These are phyloP conservation scores for Yamadazyma triangularis DNA, from an alignment of 1,139 yeast species.

Conservation along the genomic window DNA sequence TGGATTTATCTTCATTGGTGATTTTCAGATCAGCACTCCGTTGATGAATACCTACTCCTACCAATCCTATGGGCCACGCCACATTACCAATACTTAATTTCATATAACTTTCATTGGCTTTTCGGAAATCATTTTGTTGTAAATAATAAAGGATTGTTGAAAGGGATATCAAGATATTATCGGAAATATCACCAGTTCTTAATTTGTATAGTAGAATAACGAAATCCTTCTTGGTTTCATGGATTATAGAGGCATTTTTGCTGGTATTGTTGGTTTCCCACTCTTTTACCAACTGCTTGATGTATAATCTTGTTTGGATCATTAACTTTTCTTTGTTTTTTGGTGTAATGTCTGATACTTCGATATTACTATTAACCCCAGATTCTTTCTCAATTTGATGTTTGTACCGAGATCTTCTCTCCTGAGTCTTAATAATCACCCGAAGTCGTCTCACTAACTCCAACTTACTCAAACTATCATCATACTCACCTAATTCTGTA, in stretches of 20 bases:
- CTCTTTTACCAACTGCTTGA: slow-evolving; percentile 39
- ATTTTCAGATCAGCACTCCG: slow-evolving; percentile 49
- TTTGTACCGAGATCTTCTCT: slow-evolving; percentile 8
- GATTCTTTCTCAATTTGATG: slow-evolving; percentile 14
- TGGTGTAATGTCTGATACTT: slow-evolving; percentile 30
- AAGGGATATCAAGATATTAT: slow-evolving; percentile 49
- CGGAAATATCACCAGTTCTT: slow-evolving; percentile 41
- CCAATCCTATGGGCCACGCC: slow-evolving; percentile 91
- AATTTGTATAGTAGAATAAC: slow-evolving; percentile 59
- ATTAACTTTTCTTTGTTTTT: slow-evolving; percentile 25
- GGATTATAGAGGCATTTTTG: slow-evolving; percentile 17
- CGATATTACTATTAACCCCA: slow-evolving; percentile 21
- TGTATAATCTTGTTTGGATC: slow-evolving; percentile 44
- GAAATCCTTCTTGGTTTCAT: slow-evolving; percentile 58
- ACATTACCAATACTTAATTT: slow-evolving; percentile 80
- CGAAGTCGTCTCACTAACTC: slow-evolving; percentile 25
- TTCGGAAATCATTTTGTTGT: slow-evolving; percentile 48
- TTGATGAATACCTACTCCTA: slow-evolving; percentile 75
- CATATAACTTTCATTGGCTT: slow-evolving; percentile 69
- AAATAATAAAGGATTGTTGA: slow-evolving; percentile 57
- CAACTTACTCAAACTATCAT: slow-evolving; percentile 14
- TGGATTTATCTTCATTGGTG: slow-evolving; percentile 35
- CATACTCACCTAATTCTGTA: slow-evolving; percentile 15
- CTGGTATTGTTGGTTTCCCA: slow-evolving; percentile 32
- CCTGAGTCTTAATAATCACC: slow-evolving; percentile 10